These are phyloP conservation scores for Aspergillus ruber DNA, from an alignment of 2,329 filamentous ascomycete species.

Conservation along the genomic window DNA sequence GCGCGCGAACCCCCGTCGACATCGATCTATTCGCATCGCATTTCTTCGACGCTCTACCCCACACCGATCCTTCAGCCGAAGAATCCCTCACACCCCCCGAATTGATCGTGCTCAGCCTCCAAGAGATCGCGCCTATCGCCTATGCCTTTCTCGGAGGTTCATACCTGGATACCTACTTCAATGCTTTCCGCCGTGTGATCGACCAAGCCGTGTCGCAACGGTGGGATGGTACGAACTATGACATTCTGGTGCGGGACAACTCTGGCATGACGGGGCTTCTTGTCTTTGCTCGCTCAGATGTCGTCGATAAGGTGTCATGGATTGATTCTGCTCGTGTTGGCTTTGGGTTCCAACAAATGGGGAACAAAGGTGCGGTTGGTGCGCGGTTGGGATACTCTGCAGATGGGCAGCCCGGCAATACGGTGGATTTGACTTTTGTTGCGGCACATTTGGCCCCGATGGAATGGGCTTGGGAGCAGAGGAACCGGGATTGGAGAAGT, in stretches of 20 bases:
- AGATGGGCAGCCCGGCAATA: slow-evolving; percentile 32
- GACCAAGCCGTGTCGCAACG: slow-evolving; percentile 56
- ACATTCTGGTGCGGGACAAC: slow-evolving; percentile 64
- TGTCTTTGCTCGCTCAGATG: slow-evolving; percentile 65
- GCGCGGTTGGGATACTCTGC: slow-evolving; percentile 59
- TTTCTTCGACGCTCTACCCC: slow-evolving; percentile 55
- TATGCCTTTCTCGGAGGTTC: slow-evolving; percentile 81
- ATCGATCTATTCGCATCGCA: slow-evolving; percentile 64
- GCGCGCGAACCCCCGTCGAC: slow-evolving; percentile 65
- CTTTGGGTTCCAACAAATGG: slow-evolving; percentile 80
- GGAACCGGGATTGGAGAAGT: slow-evolving; percentile 83
- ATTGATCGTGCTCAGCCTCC: slow-evolving; percentile 63
- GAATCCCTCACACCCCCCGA: slow-evolving; percentile 55
- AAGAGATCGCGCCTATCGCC: slow-evolving; percentile 81
- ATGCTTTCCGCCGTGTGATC: slow-evolving; percentile 64
- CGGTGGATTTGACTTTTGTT: slow-evolving; percentile 72
- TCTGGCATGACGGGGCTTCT: slow-evolving; percentile 86
- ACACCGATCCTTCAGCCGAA: slow-evolving; percentile 35
- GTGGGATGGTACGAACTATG: slow-evolving; percentile 50
- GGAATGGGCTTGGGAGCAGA: slow-evolving; percentile 66
- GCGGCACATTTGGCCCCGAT: slow-evolving; percentile 82
- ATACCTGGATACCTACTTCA: slow-evolving; percentile 69
- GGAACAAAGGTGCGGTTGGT: slow-evolving; percentile 89
- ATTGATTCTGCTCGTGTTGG: slow-evolving; percentile 77
- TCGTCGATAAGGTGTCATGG: slow-evolving; percentile 53